These are phyloP conservation scores for Scleroderma citrinum DNA, from an alignment of 768 basidiomycete genomes.

Conservation along the genomic window DNA sequence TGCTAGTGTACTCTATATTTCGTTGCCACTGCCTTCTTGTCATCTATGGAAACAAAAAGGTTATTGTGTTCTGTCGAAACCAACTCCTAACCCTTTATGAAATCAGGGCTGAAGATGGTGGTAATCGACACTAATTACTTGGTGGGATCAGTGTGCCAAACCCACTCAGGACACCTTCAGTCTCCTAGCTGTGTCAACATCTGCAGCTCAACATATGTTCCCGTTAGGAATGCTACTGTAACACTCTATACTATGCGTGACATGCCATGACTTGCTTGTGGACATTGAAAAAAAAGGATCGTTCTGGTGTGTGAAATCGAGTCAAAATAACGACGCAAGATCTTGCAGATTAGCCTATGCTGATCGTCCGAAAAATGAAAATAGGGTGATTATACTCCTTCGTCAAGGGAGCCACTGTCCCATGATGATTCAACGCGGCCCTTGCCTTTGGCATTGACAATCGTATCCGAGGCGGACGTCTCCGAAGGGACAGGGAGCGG, in stretches of 20 bases:
- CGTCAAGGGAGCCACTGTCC: constrained; percentile 25
- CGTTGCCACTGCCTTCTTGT: too few species aligned
- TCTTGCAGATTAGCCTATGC: constrained; percentile 25
- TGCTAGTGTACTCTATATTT: too few species aligned
- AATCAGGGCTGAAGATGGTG: too few species aligned
- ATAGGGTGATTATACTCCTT: constrained; percentile 6
- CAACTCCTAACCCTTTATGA: too few species aligned
- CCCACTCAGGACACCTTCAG: too few species aligned
- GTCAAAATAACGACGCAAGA: constrained; percentile 18
- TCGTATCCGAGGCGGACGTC: constrained; percentile 11
- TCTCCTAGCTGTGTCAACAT: neutral
- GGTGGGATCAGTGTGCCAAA: too few species aligned
- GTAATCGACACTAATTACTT: too few species aligned
- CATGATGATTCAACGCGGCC: constrained; percentile 52
- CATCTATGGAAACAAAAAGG: too few species aligned
- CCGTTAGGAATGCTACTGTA: constrained; percentile 24
- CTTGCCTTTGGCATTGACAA: constrained; percentile 52
- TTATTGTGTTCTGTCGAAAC: too few species aligned
- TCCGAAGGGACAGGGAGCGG: constrained; percentile 16
- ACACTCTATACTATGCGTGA: constrained; percentile 30
- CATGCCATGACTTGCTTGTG: constrained; percentile 24
- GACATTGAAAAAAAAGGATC: constrained; percentile 7
- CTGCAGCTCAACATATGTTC: constrained; percentile 14
- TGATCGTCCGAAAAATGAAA: constrained; percentile 23
- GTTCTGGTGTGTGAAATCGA: constrained; percentile 13